Base-by-base conservation (phyloP, 2,329 filamentous ascomycete species). In the Xylariaceae sp. region DNA sequence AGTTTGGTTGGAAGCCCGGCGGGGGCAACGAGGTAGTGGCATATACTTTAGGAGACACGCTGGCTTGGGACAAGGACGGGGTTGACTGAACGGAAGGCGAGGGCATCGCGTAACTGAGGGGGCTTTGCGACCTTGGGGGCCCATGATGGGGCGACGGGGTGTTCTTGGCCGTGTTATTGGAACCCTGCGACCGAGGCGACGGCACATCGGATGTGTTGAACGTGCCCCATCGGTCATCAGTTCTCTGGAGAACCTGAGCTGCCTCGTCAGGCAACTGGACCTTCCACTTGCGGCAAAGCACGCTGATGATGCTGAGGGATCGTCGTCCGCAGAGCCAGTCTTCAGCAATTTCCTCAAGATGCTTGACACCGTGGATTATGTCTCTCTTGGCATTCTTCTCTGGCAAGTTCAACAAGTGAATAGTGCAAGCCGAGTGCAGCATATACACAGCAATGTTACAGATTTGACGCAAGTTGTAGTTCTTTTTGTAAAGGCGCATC, bases 401-500 rank as follows among this genome's bases (percentile, higher is more conserved):
- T 0, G 92, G 92, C 1, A 97, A 78, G 66, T 97, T 97, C 41
- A 99, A 84, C 17, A 99, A 78, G 69, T 97, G 94, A 45, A 97
- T 95, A 0, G 92, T 97, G 71, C 92, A 96, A 35, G 94, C 92
- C 3, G 91, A 94, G 73, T 97, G 93, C 0, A 89, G 82, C 75
- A 97, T 97, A 73, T 99, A 99, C 0, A 97, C 92, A 2, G 89
- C 92, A 67, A 97, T 91, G 69, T 97, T 97, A 76, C 90, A 96
- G 39, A 99, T 96, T 72, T 97, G 93, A 3, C 91, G 86, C 10
- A 97, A 77, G 8, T 93, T 91, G 73, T 96, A 95, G 1, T 88
- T 88, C 66, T 93, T 90, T 73, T 96, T 97, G 76, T 97, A 99
- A 1, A 97, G 77, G 0, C 94, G 87, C 76, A 97, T 88, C n/a